A percentile compares a stretch with the other conserved stretches of the same genome.
Conservation (phyloP, 257 asterid species). For the Phtheirospermum japonicum region DNA sequence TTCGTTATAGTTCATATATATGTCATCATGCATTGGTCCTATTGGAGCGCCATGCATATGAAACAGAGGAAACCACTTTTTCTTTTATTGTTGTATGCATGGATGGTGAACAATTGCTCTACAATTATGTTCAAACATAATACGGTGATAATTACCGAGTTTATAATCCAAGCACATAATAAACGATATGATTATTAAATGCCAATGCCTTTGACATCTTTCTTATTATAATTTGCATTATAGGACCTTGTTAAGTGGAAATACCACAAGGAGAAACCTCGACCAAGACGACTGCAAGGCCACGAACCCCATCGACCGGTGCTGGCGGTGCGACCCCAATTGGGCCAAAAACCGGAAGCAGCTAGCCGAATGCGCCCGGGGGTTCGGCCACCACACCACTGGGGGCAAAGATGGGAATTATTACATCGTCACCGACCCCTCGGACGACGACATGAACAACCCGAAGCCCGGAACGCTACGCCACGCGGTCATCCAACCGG, state of each 20-base stretch:
- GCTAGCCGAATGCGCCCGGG: slow-evolving; percentile 44
- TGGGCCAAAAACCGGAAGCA: slow-evolving; percentile 43
- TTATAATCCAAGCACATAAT: no score
- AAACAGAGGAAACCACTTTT: no score
- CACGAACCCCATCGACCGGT: slow-evolving; percentile 50
- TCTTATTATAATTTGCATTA: neutral
- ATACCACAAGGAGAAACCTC: slow-evolving; percentile 39
- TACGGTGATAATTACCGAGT: no score
- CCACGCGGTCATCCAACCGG: slow-evolving; percentile 52
- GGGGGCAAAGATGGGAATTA: slow-evolving; percentile 42
- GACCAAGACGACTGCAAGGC: slow-evolving; percentile 33
- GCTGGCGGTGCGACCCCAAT: slow-evolving; percentile 49
- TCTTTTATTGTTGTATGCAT: no score
- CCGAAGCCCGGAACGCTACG: slow-evolving; percentile 57
- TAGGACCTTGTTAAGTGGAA: slow-evolving; percentile 32
- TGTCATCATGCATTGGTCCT: no score
- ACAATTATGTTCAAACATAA: no score
- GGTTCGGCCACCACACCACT: slow-evolving; percentile 41
- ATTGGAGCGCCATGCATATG: no score
- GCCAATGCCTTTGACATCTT: no score
- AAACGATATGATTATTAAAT: no score
- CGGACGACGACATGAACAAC: slow-evolving; percentile 32
- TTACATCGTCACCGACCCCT: slow-evolving; percentile 47
- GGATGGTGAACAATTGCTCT: no score
- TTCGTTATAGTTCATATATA: no score